These are phyloP conservation scores for Metschnikowia baotianmanensis DNA, from an alignment of 805 yeast genomes.

Conservation along the genomic window DNA sequence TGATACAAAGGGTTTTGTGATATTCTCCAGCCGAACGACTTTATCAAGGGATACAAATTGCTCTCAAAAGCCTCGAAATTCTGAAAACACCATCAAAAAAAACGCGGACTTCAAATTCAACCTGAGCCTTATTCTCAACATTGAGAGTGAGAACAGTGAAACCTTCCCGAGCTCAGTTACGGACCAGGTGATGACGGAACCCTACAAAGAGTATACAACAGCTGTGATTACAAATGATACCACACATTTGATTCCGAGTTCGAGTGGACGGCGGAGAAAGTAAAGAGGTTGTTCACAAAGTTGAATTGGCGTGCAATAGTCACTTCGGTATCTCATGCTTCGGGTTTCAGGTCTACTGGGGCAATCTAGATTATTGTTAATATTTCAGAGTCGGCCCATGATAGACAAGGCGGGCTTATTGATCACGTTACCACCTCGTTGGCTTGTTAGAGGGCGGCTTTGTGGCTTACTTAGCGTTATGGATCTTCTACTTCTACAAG, in stretches of 20 bases:
- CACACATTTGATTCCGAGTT: slow-evolving; percentile 55
- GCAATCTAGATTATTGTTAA: slow-evolving; percentile 63
- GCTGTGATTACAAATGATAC: slow-evolving; percentile 52
- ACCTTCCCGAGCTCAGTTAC: slow-evolving; percentile 26
- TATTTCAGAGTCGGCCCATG: slow-evolving; percentile 48
- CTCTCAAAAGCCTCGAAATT: too few relatives aligned
- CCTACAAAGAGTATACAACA: slow-evolving; percentile 47
- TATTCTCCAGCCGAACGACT: too few relatives aligned
- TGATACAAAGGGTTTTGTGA: too few relatives aligned
- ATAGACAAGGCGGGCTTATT: slow-evolving; percentile 41
- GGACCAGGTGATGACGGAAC: slow-evolving; percentile 47
- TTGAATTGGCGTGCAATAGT: slow-evolving; percentile 54
- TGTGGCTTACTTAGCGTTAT: slow-evolving; percentile 51
- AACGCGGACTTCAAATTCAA: too few relatives aligned
- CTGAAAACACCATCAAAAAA: too few relatives aligned
- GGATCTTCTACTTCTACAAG: slow-evolving; percentile 67
- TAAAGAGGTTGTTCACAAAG: slow-evolving; percentile 45
- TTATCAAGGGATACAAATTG: too few relatives aligned
- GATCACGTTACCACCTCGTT: slow-evolving; percentile 47
- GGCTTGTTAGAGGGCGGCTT: slow-evolving; percentile 66
- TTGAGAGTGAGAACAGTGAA: too few relatives aligned
- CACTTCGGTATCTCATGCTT: slow-evolving; percentile 58
- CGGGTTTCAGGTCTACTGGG: slow-evolving; percentile 57
- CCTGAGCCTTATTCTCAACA: too few relatives aligned
- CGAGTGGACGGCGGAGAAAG: slow-evolving; percentile 53